Evolutionary conservation across 2,329 filamentous ascomycete genomes (phyloP).

Genomic region (Mycogone perniciosa): DNA sequence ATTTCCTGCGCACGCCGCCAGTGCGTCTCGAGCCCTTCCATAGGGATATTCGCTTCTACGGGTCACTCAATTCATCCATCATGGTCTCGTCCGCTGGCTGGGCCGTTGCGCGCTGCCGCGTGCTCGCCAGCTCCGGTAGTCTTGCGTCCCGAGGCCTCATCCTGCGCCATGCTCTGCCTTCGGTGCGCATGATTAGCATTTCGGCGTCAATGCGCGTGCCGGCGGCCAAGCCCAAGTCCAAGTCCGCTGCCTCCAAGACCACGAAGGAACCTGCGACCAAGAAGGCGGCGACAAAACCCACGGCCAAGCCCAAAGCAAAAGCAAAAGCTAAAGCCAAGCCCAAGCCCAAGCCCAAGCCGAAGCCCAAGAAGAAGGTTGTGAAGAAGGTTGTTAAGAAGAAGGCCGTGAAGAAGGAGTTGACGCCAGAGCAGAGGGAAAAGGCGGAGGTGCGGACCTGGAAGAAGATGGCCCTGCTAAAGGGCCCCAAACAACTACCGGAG

Average conservation of each 20-base stretch:
- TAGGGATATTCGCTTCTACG: background rate
- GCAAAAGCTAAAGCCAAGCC: slow-evolving; percentile 8
- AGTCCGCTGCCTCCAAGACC: slow-evolving; percentile 18
- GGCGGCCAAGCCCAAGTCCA: slow-evolving; percentile 15
- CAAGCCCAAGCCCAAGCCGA: slow-evolving; percentile 13
- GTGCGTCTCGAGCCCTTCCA: no score
- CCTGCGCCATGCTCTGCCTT: slow-evolving; percentile 14
- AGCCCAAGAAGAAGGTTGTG: slow-evolving; percentile 20
- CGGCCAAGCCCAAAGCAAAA: slow-evolving; percentile 17
- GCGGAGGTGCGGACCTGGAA: slow-evolving; percentile 31
- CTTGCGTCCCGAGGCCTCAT: slow-evolving; percentile 16
- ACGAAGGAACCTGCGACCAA: slow-evolving; percentile 16
- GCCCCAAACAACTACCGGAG: slow-evolving; percentile 29
- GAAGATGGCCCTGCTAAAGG: slow-evolving; percentile 35
- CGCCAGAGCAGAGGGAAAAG: slow-evolving; percentile 34
- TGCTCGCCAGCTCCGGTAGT: slow-evolving; percentile 15
- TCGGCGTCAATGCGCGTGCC: slow-evolving; percentile 24
- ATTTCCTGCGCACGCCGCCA: background rate
- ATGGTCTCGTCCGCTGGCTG: slow-evolving; percentile 40
- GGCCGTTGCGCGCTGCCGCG: slow-evolving; percentile 29
- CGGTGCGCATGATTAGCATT: slow-evolving; percentile 26
- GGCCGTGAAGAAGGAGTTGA: slow-evolving; percentile 28
- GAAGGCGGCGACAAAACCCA: slow-evolving; percentile 17
- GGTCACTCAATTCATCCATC: slow-evolving; percentile 13
- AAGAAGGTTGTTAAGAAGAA: slow-evolving; percentile 23